A percentile compares a stretch with the other conserved stretches of the same genome.
Conservation (phyloP, 331 rosid species). For the Malus hybrid region DNA sequence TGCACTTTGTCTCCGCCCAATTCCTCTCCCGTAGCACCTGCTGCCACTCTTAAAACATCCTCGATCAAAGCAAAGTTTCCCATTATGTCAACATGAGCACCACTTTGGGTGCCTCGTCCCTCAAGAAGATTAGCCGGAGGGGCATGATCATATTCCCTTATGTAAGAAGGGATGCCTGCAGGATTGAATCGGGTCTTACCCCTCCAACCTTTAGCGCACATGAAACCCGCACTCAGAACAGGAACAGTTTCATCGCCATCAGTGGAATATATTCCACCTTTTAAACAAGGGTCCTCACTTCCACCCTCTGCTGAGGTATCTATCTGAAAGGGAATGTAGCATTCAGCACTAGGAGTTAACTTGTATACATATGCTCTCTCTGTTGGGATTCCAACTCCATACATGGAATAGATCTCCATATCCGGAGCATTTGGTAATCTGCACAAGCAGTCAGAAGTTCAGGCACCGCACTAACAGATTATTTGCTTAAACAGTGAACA, state of each 20-base stretch:
- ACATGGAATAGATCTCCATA: conserved; percentile 86
- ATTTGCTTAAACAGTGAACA: neutral
- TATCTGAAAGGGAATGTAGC: conserved; percentile 91
- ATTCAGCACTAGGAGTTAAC: conserved; percentile 53
- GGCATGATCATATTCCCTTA: conserved; percentile 81
- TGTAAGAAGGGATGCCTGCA: conserved; percentile 48
- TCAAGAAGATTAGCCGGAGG: conserved; percentile 83
- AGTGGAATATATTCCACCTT: conserved; percentile 66
- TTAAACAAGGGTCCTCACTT: conserved; percentile 50
- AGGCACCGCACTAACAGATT: neutral
- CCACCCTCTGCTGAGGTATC: conserved; percentile 70
- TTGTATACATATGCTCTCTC: conserved; percentile 92
- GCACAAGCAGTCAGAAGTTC: conserved; percentile 22
- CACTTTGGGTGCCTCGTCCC: conserved; percentile 94
- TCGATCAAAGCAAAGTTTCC: conserved; percentile 92
- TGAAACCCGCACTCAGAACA: conserved; percentile 79
- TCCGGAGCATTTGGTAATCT: conserved; percentile 94
- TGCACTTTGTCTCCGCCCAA: conserved; percentile 75
- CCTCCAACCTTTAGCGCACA: conserved; percentile 92
- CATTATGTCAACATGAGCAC: conserved; percentile 97
- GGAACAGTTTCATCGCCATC: conserved; percentile 98
- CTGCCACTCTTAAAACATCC: conserved; percentile 75
- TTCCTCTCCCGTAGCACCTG: conserved; percentile 80
- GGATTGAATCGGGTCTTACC: conserved; percentile 95
- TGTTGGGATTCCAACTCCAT: conserved; percentile 93